Evolutionary conservation across 1,139 yeast species (phyloP).

Genomic region (Blastobotrys serpentis): DNA sequence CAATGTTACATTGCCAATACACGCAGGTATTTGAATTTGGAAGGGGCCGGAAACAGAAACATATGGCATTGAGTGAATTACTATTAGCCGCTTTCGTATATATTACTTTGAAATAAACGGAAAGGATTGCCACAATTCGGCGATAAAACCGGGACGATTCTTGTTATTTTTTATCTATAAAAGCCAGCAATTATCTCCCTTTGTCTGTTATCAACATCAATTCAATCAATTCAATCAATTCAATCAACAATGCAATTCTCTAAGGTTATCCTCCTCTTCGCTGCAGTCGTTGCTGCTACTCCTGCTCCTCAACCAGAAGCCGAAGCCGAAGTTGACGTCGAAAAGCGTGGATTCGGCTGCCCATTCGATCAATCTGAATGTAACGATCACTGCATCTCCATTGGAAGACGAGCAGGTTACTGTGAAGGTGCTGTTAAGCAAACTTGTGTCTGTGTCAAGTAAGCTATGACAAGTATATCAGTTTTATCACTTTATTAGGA

Average conservation of each 20-base stretch:
- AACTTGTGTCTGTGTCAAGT: slow-evolving; percentile 1
- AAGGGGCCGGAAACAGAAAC: neutral
- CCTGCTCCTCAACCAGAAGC: slow-evolving; percentile 5
- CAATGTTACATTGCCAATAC: neutral
- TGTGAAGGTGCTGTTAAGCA: slow-evolving; percentile 6
- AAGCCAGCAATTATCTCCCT: neutral
- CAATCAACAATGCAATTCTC: slow-evolving; percentile 7
- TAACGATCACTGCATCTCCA: neutral
- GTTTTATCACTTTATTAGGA: neutral
- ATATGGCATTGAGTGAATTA: neutral
- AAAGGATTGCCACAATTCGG: neutral
- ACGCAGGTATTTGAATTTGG: neutral
- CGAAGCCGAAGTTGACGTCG: neutral
- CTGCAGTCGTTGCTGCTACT: neutral
- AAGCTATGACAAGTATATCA: neutral
- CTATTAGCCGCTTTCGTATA: neutral
- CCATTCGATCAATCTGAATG: slow-evolving; percentile 6
- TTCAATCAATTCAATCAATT: neutral
- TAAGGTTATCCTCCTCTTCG: slow-evolving; percentile 3
- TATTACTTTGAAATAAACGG: neutral
- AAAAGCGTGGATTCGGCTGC: slow-evolving; percentile 3
- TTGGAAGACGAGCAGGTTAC: slow-evolving; percentile 2
- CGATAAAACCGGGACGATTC: too few species aligned
- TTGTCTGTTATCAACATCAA: neutral
- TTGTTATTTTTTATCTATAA: neutral